Evolutionary conservation across 1,284 basidiomycete species (phyloP).

Genomic region (Trichosporon asahii): DNA sequence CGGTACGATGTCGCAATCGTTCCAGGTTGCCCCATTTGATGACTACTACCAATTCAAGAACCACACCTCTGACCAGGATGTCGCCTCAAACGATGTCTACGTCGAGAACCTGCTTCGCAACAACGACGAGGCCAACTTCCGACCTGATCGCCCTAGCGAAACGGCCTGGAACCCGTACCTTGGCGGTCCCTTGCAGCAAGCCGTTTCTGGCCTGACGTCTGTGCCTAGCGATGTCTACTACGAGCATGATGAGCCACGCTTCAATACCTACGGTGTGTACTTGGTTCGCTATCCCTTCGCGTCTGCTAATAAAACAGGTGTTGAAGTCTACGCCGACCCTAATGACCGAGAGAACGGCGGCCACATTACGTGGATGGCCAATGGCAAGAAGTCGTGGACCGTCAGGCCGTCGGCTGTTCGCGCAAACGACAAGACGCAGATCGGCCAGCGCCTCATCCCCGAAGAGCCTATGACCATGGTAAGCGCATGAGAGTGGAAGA

Average conservation of each 20-base stretch:
- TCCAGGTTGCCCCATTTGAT: conserved; percentile 60
- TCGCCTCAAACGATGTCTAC: conserved; percentile 3
- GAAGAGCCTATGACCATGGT: conserved; percentile 70
- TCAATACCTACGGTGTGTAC: conserved; percentile 57
- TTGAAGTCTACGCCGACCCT: conserved; percentile 67
- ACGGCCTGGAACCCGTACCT: conserved; percentile 69
- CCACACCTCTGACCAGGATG: conserved; percentile 44
- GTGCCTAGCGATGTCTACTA: conserved; percentile 54
- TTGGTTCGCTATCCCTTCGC: background rate
- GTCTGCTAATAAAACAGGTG: conserved; percentile 44
- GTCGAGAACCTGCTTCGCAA: background rate
- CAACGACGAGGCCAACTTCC: background rate
- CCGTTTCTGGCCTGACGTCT: conserved; percentile 64
- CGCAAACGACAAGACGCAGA: conserved; percentile 64
- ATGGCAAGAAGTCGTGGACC: conserved; percentile 68
- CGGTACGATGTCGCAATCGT: conserved; percentile 60
- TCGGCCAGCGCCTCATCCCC: conserved; percentile 69
- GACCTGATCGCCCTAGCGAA: background rate
- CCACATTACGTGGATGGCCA: conserved; percentile 74
- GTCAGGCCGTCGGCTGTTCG: conserved; percentile 68
- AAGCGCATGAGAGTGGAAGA: background rate
- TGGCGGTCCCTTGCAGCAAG: conserved; percentile 77
- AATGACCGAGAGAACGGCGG: conserved; percentile 56
- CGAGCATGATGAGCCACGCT: conserved; percentile 19
- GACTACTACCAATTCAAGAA: conserved; percentile 62